Conservation (phyloP, 202 grass and related monocot species). For the Tripidium arundinaceum region DNA sequence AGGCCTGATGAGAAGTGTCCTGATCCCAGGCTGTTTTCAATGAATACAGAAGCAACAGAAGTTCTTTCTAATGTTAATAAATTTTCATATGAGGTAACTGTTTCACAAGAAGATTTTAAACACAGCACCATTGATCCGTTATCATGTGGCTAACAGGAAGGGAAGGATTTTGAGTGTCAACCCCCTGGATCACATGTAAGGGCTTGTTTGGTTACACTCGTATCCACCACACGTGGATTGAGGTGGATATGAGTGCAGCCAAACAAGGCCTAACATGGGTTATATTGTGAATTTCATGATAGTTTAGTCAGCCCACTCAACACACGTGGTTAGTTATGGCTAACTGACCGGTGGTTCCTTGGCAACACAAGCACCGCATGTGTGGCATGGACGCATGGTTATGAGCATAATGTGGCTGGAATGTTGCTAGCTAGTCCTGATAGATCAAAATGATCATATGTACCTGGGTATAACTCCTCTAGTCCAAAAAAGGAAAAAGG, state of each 20-base stretch:
- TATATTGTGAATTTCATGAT: not conserved
- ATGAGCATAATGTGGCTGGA: not conserved
- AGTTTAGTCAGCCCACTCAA: not conserved
- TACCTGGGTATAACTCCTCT: not conserved
- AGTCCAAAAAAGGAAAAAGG: not conserved
- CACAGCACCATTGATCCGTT: not conserved
- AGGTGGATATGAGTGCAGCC: no score
- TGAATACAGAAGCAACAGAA: not conserved
- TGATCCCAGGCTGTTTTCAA: not conserved
- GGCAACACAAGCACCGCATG: not conserved
- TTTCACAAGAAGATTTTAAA: not conserved
- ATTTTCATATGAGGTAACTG: not conserved
- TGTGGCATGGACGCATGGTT: not conserved
- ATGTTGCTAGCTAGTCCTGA: not conserved
- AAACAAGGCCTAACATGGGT: not conserved
- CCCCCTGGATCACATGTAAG: not conserved
- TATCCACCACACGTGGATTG: not conserved
- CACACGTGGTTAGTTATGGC: not conserved
- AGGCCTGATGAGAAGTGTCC: not conserved
- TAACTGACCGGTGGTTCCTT: not conserved
- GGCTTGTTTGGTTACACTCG: no score
- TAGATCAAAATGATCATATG: not conserved
- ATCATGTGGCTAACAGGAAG: not conserved
- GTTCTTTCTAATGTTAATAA: not conserved
- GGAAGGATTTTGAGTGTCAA: not conserved